Conservation (phyloP, 2,329 filamentous ascomycete genomes). For the Neofusicoccum sp. region DNA sequence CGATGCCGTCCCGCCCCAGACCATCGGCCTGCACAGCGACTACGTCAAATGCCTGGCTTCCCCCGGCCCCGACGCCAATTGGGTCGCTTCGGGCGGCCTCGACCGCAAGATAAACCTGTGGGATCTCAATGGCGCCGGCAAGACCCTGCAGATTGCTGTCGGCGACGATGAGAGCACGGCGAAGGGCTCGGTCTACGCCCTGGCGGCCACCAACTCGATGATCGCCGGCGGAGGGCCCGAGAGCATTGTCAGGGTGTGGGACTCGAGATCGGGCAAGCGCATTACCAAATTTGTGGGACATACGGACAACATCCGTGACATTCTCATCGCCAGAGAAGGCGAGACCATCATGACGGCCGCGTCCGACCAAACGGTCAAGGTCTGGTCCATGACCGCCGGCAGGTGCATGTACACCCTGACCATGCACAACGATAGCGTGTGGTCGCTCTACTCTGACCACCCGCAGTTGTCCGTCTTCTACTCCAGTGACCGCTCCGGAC, state of each 20-base stretch:
- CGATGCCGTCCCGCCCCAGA: constrained; percentile 67
- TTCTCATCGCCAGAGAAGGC: constrained; percentile 84
- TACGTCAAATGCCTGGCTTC: constrained; percentile 94
- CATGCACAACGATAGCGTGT: constrained; percentile 98
- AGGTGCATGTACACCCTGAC: constrained; percentile 97
- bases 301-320: constrained; percentile 89
- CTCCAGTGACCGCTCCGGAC: constrained; percentile 86
- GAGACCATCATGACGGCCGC: constrained; percentile 93
- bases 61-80: constrained; percentile 69
- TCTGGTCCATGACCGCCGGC: constrained; percentile 95
- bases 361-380: constrained; percentile 94
- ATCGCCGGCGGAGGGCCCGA: constrained; percentile 93
- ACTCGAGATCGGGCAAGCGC: constrained; percentile 82
- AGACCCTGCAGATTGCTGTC: constrained; percentile 84
- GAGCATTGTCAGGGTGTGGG: constrained; percentile 90
- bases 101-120: constrained; percentile 91
- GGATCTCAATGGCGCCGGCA: constrained; percentile 86
- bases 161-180: constrained; percentile 74
- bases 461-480: constrained; percentile 89
- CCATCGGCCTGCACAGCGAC: constrained; percentile 90
- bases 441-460: constrained; percentile 90
- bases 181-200: constrained; percentile 93
- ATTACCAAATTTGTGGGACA: constrained; percentile 97
- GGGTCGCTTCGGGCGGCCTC: constrained; percentile 92
- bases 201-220: constrained; percentile 77